These are phyloP conservation scores for Penicillium pulvis DNA, from an alignment of 495 filamentous ascomycete genomes.

Conservation along the genomic window DNA sequence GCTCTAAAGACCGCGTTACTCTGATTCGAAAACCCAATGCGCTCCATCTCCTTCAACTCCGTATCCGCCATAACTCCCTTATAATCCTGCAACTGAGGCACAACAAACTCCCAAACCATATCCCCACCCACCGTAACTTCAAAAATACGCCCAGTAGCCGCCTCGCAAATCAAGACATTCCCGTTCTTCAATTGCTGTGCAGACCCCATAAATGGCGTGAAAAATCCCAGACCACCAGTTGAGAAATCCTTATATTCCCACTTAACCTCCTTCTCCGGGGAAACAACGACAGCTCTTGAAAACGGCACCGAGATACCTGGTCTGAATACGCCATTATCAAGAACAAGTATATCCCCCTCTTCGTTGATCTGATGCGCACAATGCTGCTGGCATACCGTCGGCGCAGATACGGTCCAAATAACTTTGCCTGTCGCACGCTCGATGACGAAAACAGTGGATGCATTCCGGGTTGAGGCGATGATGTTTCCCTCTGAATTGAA, in stretches of 20 bases:
- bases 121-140: slow-evolving; percentile 48
- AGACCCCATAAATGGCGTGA: slow-evolving; percentile 54
- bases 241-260: slow-evolving; percentile 49
- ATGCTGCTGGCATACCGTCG: slow-evolving; percentile 47
- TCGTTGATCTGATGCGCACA: slow-evolving; percentile 40
- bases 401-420: slow-evolving; percentile 43
- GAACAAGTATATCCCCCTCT: slow-evolving; percentile 45
- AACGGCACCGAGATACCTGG: slow-evolving; percentile 41
- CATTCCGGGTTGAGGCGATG: slow-evolving; percentile 44
- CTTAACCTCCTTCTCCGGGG: slow-evolving; percentile 34
- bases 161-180: slow-evolving; percentile 48
- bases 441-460: slow-evolving; percentile 46
- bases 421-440: slow-evolving; percentile 39
- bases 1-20: slow-evolving; percentile 30
- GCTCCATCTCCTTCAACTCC: slow-evolving; percentile 21
- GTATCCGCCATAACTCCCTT: slow-evolving; percentile 13
- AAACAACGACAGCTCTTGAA: slow-evolving; percentile 43
- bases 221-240: slow-evolving; percentile 44
- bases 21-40: slow-evolving; percentile 23
- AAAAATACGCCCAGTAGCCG: slow-evolving; percentile 51
- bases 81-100: slow-evolving; percentile 25
- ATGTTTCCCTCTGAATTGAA: slow-evolving; percentile 42
- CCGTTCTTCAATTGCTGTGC: slow-evolving; percentile 42
- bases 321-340: slow-evolving; percentile 51
- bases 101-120: slow-evolving; percentile 29